Evolutionary conservation across 73 alveolate genomes (phyloP).

Genomic region (Durusdinium trenchii): DNA sequence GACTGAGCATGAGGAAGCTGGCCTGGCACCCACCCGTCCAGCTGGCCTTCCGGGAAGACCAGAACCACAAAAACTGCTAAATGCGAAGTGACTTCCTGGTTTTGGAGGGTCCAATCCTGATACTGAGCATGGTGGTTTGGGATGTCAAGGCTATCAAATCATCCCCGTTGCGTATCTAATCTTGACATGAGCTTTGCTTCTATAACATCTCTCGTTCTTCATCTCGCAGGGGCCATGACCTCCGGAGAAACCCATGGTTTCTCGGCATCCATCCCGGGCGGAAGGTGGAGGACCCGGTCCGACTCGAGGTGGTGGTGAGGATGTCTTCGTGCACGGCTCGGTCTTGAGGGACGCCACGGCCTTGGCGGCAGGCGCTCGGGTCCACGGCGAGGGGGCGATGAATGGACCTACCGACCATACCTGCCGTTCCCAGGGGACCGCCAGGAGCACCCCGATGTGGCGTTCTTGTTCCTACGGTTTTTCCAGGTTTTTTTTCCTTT

Average conservation of each 20-base stretch:
- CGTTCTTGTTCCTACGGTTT: too few relatives aligned
- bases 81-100: too few relatives aligned
- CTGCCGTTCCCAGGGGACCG: not conserved
- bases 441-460: conserved; percentile 5
- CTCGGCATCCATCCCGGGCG: not conserved
- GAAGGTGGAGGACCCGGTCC: not conserved
- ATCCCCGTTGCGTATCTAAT: too few relatives aligned
- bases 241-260: not conserved
- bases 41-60: too few relatives aligned
- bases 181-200: too few relatives aligned
- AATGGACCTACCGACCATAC: not conserved
- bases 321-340: conserved; percentile 80
- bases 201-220: not conserved
- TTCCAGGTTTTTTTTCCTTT: too few relatives aligned
- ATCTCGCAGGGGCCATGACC: not conserved
- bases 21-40: too few relatives aligned
- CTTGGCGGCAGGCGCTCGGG: conserved; percentile 59
- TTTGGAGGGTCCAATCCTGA: too few relatives aligned
- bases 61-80: too few relatives aligned
- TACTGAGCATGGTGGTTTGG: too few relatives aligned
- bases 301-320: conserved; percentile 80
- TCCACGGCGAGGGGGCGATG: not conserved
- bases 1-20: too few relatives aligned
- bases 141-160: too few relatives aligned
- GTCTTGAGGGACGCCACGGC: conserved; percentile 64